Evolutionary conservation across 140 eudicot species (phyloP), one percentile per base, ranked within the genome.

Genomic region (Cichorium intybus): DNA sequence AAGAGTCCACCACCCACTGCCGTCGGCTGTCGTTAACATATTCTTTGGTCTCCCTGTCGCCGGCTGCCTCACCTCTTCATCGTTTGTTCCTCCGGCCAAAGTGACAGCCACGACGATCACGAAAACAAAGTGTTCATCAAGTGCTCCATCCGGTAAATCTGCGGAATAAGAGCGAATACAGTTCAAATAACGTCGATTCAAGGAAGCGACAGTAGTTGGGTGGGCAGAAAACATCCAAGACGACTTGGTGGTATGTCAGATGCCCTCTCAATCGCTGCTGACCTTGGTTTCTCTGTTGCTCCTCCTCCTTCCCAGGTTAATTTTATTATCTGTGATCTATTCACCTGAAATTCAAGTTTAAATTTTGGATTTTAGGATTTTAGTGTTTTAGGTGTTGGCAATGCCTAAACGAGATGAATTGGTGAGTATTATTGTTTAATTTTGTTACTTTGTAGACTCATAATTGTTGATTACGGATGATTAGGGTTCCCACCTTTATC

Each of bases 191-290:
- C 80, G 86, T 83, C 87, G 24, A 92, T 61, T 68, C 80, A 75
- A 64, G 89, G 79, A 51, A 77, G 79, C 69, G 92, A 92, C 64
- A 27, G 82, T 24, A 63, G 89, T 8, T 93, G 93, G 99, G 95
- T 85, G 54, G 89, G 86, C 6, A 83, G 76, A 49, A 93, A 88
- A 47, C 88, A 93, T 33, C 41, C 82, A 21, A 66, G 94, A 63
- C 78, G 95, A 62, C 71, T 86, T 1, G 97, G 99, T 50, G 99
- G 99, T 14, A 88, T 93, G 93, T 88, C 88, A 16, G 94, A 85
- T 78, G 99, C 95, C 1, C 90, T 93, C 64, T 93, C 97, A 50
- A 81, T 93, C 29, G 99, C 99, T 66, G 75, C 97, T 24, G 97
- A 93, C 68, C 84, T 88, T 31, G 99, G 99, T 12, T 93, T 79